Evolutionary conservation across 2,329 filamentous ascomycete species (phyloP).

Genomic region (Bipolaris zeicola): DNA sequence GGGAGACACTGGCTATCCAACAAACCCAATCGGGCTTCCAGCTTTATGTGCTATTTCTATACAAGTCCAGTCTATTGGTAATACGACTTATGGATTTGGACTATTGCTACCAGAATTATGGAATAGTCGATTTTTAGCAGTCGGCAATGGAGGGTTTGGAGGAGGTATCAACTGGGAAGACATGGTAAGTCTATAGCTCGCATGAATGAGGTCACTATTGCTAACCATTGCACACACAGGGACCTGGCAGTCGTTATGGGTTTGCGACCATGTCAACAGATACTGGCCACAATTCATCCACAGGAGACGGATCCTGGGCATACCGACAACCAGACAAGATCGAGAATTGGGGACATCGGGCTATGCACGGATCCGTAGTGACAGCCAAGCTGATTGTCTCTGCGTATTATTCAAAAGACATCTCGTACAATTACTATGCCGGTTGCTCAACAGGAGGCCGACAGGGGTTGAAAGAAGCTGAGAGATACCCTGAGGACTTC

Average conservation of each 20-base stretch:
- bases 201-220: background rate
- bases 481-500: constrained; percentile 62
- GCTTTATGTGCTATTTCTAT: constrained; percentile 48
- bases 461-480: constrained; percentile 61
- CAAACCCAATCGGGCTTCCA: constrained; percentile 45
- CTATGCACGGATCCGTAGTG: constrained; percentile 56
- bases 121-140: constrained; percentile 47
- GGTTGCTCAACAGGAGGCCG: constrained; percentile 66
- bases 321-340: constrained; percentile 44
- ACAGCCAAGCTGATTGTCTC: constrained; percentile 56
- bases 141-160: constrained; percentile 55
- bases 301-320: constrained; percentile 46
- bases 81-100: constrained; percentile 47
- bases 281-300: constrained; percentile 52
- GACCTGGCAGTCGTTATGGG: constrained; percentile 44
- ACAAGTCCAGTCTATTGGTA: constrained; percentile 44
- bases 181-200: constrained; percentile 45
- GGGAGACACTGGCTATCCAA: constrained; percentile 50
- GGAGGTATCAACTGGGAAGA: constrained; percentile 57
- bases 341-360: constrained; percentile 48
- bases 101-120: constrained; percentile 48
- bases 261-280: constrained; percentile 54
- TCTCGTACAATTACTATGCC: constrained; percentile 59
- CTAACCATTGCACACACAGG: constrained; percentile 21
- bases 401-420: constrained; percentile 55